phyloP scores from a whole-genome alignment of 116 monocot genomes.

The Phalaenopsis hybrid region DNA sequence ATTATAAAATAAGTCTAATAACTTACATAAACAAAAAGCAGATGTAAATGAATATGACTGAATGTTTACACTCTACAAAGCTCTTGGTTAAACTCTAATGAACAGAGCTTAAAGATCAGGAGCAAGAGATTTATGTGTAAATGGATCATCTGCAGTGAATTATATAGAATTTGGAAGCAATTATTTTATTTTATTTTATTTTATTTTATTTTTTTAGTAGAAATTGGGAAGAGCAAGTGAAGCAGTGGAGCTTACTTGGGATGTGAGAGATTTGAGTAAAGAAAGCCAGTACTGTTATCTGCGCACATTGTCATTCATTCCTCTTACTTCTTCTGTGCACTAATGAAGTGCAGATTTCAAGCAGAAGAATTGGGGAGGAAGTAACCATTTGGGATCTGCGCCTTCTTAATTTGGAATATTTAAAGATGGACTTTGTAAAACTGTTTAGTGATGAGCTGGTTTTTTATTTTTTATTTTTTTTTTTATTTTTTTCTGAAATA shows the following conservation, averaged over 20 bases:
- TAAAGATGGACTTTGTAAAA: no score
- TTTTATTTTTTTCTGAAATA: no score
- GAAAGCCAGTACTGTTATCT: neutral
- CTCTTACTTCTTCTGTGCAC: neutral
- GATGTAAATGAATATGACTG: neutral
- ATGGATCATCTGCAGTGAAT: neutral
- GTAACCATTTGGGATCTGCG: neutral
- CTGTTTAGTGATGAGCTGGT: no score
- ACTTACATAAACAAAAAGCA: neutral
- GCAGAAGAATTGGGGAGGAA: conserved; percentile 1
- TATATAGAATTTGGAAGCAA: neutral
- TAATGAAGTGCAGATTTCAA: neutral
- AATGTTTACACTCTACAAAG: neutral
- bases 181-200: neutral
- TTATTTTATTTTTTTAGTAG: neutral
- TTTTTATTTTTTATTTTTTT: no score
- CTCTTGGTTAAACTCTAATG: neutral
- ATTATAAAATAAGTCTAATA: no score
- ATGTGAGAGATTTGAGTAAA: neutral
- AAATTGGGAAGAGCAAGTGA: neutral
- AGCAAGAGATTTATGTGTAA: neutral
- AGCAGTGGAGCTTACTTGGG: neutral
- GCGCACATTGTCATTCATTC: neutral
- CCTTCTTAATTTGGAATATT: neutral
- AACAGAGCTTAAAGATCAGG: neutral